Conservation (phyloP, 2,329 filamentous ascomycete genomes). For the Cadophora sp. region DNA sequence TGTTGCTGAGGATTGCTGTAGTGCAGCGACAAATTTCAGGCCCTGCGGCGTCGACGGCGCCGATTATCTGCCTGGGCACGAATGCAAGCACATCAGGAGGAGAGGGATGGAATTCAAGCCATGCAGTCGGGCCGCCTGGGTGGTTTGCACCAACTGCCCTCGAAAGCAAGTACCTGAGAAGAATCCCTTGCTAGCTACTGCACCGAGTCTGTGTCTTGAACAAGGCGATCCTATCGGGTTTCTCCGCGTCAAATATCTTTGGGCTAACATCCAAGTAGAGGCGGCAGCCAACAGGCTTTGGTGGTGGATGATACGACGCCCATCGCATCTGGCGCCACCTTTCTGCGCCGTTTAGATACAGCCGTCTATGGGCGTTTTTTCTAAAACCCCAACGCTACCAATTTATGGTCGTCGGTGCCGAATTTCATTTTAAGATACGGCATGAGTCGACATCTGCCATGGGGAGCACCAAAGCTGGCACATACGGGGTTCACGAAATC, state of each 20-base stretch:
- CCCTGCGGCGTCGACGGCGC: not conserved
- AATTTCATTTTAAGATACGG: not conserved
- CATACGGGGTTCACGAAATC: not conserved
- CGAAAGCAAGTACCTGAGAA: constrained; percentile 4
- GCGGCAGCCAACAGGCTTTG: not conserved
- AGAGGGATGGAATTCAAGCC: not conserved
- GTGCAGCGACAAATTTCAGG: not conserved
- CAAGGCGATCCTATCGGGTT: constrained; percentile 4
- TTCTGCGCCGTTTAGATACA: not conserved
- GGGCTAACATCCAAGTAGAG: not conserved
- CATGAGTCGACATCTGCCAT: not conserved
- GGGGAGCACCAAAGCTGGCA: not conserved
- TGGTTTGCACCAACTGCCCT: not conserved
- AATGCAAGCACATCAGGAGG: constrained; percentile 6
- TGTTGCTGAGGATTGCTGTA: not conserved
- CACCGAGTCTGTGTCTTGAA: not conserved
- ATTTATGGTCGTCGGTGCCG: not conserved
- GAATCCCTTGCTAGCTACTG: constrained; percentile 2
- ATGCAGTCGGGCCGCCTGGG: not conserved
- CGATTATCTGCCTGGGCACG: constrained; percentile 1
- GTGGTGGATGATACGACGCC: not conserved
- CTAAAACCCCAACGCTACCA: not conserved
- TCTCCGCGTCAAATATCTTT: not conserved
- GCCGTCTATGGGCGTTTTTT: not conserved
- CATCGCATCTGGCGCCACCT: not conserved